These are phyloP conservation scores for Huntiella decipiens DNA, from an alignment of 2,329 filamentous ascomycete species.

Conservation along the genomic window DNA sequence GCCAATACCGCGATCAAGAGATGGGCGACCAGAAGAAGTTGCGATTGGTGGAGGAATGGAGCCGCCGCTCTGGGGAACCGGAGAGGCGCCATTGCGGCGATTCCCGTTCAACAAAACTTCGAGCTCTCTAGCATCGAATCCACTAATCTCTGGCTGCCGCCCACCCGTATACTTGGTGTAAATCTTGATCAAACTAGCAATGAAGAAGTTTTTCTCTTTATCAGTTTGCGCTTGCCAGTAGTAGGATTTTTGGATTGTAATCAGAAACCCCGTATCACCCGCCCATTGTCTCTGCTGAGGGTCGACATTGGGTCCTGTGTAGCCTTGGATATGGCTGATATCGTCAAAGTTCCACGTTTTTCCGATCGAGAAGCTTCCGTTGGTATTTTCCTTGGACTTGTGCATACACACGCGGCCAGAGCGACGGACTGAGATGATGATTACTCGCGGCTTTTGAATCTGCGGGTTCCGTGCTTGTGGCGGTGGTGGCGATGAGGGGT, in stretches of 20 bases:
- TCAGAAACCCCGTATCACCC: constrained; percentile 63
- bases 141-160: constrained; percentile 55
- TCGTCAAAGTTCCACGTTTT: constrained; percentile 98
- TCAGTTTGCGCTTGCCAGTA: constrained; percentile 88
- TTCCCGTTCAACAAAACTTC: constrained; percentile 51
- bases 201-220: constrained; percentile 98
- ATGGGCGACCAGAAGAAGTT: constrained; percentile 8
- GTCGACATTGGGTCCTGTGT: constrained; percentile 39
- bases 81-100: constrained; percentile 14
- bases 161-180: constrained; percentile 92
- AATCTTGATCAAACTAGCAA: constrained; percentile 88
- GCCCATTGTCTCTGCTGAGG: constrained; percentile 56
- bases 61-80: constrained; percentile 17
- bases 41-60: constrained; percentile 11
- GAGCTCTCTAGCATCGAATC: constrained; percentile 64
- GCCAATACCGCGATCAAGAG: constrained; percentile 7
- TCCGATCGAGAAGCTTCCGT: constrained; percentile 88
- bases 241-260: constrained; percentile 83
- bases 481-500: constrained; percentile 70
- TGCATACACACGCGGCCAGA: constrained; percentile 88
- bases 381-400: constrained; percentile 89
- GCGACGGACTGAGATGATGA: constrained; percentile 82
- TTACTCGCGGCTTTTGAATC: constrained; percentile 72
- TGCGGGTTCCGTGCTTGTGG: constrained; percentile 50
- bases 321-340: constrained; percentile 66